These are phyloP conservation scores for Dovyalis caffra DNA, from an alignment of 345 rosid genomes.

Conservation along the genomic window DNA sequence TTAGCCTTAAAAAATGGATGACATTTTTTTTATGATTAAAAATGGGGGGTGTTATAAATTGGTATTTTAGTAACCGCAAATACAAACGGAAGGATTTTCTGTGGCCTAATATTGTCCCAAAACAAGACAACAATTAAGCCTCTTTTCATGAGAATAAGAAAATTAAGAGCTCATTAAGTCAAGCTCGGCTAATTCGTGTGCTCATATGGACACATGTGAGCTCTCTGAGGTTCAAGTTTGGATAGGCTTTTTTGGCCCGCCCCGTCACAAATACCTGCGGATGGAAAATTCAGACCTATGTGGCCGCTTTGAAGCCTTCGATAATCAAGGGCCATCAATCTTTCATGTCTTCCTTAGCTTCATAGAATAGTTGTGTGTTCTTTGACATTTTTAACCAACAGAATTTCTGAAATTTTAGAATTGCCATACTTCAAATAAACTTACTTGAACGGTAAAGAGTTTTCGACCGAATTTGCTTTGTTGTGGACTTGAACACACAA, in stretches of 20 bases:
- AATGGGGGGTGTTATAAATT: too few species aligned
- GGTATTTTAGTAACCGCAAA: too few species aligned
- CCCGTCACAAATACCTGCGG: neutral
- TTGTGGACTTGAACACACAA: too few species aligned
- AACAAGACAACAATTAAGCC: too few species aligned
- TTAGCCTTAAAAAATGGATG: too few species aligned
- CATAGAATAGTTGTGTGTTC: neutral
- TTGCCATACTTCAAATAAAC: neutral
- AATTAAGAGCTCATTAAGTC: neutral
- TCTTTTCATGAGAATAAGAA: neutral
- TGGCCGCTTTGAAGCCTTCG: slow-evolving; percentile 10
- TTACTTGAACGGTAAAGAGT: too few species aligned
- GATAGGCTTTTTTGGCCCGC: slow-evolving; percentile 2
- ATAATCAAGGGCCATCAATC: neutral
- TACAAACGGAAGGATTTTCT: too few species aligned
- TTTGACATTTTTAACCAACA: neutral
- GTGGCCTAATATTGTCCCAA: too few species aligned
- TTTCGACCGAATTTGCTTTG: too few species aligned
- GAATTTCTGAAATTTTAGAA: neutral
- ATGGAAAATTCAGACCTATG: neutral
- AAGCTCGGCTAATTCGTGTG: too few species aligned
- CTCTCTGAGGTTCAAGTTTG: slow-evolving; percentile 10
- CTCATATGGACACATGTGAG: neutral
- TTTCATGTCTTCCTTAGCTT: neutral
- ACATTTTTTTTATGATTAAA: too few species aligned